A percentile compares a stretch with the other conserved stretches of the same genome.
Evolutionary conservation across 257 asterid genomes (phyloP).

Genomic region (Nyctanthes arbortristis): DNA sequence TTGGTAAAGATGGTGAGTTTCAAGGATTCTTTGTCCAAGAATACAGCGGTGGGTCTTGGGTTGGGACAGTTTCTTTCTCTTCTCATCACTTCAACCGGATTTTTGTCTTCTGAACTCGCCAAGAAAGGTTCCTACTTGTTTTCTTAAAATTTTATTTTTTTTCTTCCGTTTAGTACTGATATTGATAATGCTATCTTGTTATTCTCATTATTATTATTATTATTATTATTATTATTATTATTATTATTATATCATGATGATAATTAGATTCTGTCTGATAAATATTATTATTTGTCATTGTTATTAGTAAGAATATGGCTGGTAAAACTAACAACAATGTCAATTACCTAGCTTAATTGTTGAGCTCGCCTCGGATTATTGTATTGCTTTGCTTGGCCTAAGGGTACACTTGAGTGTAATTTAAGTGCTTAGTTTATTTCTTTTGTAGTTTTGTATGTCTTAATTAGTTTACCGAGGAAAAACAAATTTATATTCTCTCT

Average conservation of each 20-base stretch:
- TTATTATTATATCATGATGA: not conserved
- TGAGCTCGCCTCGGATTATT: not conserved
- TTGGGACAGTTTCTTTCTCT: slow-evolving; percentile 91
- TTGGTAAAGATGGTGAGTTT: slow-evolving; percentile 39
- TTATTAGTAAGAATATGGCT: too few species aligned
- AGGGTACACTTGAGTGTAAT: not conserved
- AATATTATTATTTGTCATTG: not conserved
- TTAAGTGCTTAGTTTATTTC: not conserved
- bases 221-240: not conserved
- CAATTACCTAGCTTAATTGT: not conserved
- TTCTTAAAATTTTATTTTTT: not conserved
- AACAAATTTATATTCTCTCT: not conserved
- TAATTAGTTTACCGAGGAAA: not conserved
- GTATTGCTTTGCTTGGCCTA: not conserved
- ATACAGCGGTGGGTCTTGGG: slow-evolving; percentile 63
- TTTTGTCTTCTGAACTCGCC: slow-evolving; percentile 90
- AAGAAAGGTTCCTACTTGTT: slow-evolving; percentile 71
- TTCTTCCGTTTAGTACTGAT: not conserved
- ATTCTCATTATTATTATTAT: not conserved
- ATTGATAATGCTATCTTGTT: not conserved
- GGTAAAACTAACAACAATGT: too few species aligned
- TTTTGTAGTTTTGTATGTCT: not conserved
- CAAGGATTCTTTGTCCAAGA: slow-evolving; percentile 50
- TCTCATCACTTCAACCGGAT: slow-evolving; percentile 85
- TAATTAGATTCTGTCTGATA: not conserved